Conservation (phyloP, 1,139 yeast species). For the Blastobotrys proliferans region DNA sequence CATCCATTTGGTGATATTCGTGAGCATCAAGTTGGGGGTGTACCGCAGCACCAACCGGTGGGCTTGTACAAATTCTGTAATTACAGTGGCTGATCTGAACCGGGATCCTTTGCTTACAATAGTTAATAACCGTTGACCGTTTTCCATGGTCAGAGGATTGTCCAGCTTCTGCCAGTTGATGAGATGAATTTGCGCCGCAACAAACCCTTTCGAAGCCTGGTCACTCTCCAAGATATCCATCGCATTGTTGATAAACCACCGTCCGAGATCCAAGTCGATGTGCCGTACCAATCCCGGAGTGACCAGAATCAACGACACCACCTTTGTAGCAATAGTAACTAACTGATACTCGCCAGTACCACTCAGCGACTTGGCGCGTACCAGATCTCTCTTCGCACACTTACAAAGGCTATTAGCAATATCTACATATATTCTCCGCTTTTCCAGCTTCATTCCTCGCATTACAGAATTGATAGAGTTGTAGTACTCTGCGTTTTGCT, state of each 20-base stretch:
- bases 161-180: conserved; percentile 27
- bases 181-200: conserved; percentile 28
- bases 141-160: conserved; percentile 21
- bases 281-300: conserved; percentile 18
- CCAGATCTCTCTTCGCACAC: conserved; percentile 24
- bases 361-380: conserved; percentile 17
- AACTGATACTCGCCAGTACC: conserved; percentile 21
- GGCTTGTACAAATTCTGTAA: conserved; percentile 24
- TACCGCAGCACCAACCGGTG: conserved; percentile 19
- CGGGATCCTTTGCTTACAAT: conserved; percentile 22
- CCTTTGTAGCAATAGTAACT: conserved; percentile 23
- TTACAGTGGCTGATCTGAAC: conserved; percentile 24
- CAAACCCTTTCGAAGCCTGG: conserved; percentile 22
- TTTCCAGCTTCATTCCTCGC: conserved; percentile 11
- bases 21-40: conserved; percentile 19
- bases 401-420: conserved; percentile 18
- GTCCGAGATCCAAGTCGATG: conserved; percentile 22
- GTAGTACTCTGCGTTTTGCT: conserved; percentile 19
- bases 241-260: conserved; percentile 26
- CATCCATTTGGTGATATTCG: conserved; percentile 24
- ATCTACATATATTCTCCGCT: conserved; percentile 16
- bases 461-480: conserved; percentile 23
- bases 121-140: conserved; percentile 20
- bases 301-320: conserved; percentile 25
- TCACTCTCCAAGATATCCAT: conserved; percentile 22